These are phyloP conservation scores for Corallochytrium limacisporum DNA, from an alignment of 78 protist species.

Conservation along the genomic window DNA sequence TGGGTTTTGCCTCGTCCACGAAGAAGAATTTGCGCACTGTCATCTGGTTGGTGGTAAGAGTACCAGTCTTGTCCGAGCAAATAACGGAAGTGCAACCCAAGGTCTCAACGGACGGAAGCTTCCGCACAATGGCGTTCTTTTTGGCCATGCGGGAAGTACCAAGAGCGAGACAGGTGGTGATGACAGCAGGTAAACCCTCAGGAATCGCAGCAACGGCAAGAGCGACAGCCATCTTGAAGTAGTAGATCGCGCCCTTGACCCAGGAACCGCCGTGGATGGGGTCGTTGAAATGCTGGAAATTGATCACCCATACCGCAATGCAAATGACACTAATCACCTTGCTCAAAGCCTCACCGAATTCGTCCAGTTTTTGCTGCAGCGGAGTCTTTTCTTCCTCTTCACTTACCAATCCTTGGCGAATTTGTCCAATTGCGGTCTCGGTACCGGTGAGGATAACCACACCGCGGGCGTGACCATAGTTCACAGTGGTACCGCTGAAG, in stretches of 20 bases:
- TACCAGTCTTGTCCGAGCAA: constrained; percentile 93
- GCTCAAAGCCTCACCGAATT: constrained; percentile 37
- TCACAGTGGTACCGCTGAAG: constrained; percentile 29
- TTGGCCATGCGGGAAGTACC: constrained; percentile 69
- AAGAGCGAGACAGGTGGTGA: constrained; percentile 74
- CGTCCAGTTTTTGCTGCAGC: constrained; percentile 50
- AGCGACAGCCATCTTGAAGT: constrained; percentile 61
- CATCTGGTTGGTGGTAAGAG: constrained; percentile 79
- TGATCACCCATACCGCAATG: constrained; percentile 50
- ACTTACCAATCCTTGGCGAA: constrained; percentile 19
- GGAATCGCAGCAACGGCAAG: constrained; percentile 87
- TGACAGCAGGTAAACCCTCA: constrained; percentile 86
- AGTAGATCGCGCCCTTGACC: constrained; percentile 11
- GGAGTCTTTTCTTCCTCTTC: constrained; percentile 30
- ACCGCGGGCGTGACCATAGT: constrained; percentile 54
- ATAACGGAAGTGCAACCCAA: constrained; percentile 76
- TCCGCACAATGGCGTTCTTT: constrained; percentile 61
- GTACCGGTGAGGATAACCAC: constrained; percentile 74
- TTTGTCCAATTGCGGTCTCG: constrained; percentile 65
- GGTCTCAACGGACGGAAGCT: constrained; percentile 75
- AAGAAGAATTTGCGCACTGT: constrained; percentile 6
- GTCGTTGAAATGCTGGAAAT: constrained; percentile 29
- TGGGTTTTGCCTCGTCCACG: background rate
- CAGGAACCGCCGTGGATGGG: constrained; percentile 27
- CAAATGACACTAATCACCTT: constrained; percentile 35